Evolutionary conservation across 1,284 basidiomycete species (phyloP), one percentile per base, ranked within the genome.

Genomic region (Meira miltonrushii): DNA sequence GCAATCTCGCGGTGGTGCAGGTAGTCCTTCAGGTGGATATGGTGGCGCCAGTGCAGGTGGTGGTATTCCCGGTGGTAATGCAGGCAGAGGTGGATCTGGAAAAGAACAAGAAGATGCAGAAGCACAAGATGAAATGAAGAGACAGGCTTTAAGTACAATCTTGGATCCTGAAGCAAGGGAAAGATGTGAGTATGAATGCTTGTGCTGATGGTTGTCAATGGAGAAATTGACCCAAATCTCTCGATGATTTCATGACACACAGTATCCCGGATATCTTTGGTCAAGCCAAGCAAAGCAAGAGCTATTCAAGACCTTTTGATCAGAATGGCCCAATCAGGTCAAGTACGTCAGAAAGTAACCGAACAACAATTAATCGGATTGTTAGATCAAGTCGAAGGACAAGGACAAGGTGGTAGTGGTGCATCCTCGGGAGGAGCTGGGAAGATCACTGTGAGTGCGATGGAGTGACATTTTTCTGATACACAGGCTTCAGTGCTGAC

Each of bases 241-340:
- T 13, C 12, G 15, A 28, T 19, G 5, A 25, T 19, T 7, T 5
- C 15, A 15, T 48, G 7, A 48, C 46, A 48, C 7, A 21, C 71
- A 91, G 89, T 91, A 62, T 90, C 92, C 2, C 86, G 94, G 49
- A 97, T 98, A 76, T 85, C 88, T 2, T 85, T 98, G 38, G 94
- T 96, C 61, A 89, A 92, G 72, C 90, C 92, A 0, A 86, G 90
- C 59, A 84, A 92, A 75, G 89, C 92, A 6, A 82, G 84, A 58
- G 87, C 92, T 78, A 92, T 97, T 67, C 89, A 95, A 79, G 84
- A 83, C 12, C 85, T 95, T 58, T 82, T 98, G 46, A 77, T 92
- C 39, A 85, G 90, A 44, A 93, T 96, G 90, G 92, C 89, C 7
- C 90, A 93, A 79, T 84, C 85, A 1, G 92, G 93, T n/a, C 92